Evolutionary conservation across 164 flowering plant species (phyloP).

Genomic region (Warburgia ugandensis): DNA sequence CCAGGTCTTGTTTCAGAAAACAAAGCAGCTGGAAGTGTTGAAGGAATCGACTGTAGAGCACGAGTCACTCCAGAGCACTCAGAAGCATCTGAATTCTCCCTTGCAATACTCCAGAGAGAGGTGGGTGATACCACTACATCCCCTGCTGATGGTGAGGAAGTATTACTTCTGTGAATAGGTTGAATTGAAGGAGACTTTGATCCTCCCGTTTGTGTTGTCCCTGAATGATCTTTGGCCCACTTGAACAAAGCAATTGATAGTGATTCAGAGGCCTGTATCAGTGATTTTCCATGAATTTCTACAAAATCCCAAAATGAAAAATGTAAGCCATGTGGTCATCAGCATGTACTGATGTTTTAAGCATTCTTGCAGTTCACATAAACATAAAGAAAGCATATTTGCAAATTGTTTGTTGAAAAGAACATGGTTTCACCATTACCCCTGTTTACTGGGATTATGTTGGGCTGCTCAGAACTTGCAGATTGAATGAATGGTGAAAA

Average conservation of each 20-base stretch:
- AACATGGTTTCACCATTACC: conserved; percentile 8
- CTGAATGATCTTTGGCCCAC: conserved; percentile 23
- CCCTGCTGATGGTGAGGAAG: conserved; percentile 10
- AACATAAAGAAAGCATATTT: too few relatives aligned
- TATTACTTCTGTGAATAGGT: conserved; percentile 6
- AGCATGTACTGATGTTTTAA: too few relatives aligned
- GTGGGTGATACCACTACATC: conserved; percentile 12
- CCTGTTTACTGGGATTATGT: conserved; percentile 5
- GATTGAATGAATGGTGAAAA: too few relatives aligned
- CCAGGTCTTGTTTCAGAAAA: conserved; percentile 14
- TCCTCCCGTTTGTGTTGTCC: conserved; percentile 16
- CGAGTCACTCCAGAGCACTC: conserved; percentile 17
- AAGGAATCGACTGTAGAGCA: conserved; percentile 11
- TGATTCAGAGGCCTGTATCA: conserved; percentile 20
- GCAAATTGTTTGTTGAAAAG: too few relatives aligned
- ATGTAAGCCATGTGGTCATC: neutral
- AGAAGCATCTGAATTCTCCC: conserved; percentile 11
- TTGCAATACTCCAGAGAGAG: conserved; percentile 10
- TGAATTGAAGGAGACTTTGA: conserved; percentile 20
- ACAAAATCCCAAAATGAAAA: conserved; percentile 7
- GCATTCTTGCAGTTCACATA: too few relatives aligned
- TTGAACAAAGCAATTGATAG: conserved; percentile 25
- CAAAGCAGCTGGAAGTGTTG: conserved; percentile 8
- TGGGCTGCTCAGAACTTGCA: too few relatives aligned
- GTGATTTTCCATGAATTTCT: conserved; percentile 24